A percentile compares a stretch with the other conserved stretches of the same genome.
These are phyloP conservation scores for Termitomyces sp. DNA, from an alignment of 768 basidiomycete genomes.

Conservation along the genomic window DNA sequence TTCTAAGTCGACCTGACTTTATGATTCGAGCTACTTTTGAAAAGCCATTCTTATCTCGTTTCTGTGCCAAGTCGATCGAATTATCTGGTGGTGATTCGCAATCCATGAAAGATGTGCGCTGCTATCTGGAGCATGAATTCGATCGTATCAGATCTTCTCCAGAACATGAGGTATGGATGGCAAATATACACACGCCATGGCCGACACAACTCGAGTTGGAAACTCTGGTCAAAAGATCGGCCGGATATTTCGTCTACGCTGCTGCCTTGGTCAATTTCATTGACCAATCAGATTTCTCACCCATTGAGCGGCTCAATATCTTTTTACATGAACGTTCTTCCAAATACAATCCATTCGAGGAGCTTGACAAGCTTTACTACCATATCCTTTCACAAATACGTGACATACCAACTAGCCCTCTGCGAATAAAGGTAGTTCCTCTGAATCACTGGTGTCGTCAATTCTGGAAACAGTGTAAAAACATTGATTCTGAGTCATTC, in stretches of 20 bases:
- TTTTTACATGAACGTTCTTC: neutral
- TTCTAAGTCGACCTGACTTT: conserved; percentile 3
- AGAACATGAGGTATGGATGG: neutral
- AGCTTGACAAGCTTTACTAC: neutral
- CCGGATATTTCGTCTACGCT: conserved; percentile 10
- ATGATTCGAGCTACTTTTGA: neutral
- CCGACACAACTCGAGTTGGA: neutral
- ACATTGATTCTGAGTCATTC: neutral
- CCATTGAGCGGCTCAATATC: neutral
- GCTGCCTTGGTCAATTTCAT: neutral
- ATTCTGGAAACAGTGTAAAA: neutral
- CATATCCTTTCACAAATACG: neutral
- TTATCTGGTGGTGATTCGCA: neutral
- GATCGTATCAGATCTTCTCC: neutral
- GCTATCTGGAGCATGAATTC: conserved; percentile 1
- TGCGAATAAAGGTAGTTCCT: neutral
- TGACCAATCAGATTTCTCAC: neutral
- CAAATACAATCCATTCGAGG: neutral
- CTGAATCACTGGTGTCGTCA: neutral
- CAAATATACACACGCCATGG: neutral
- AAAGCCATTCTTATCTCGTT: neutral
- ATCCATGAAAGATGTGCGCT: neutral
- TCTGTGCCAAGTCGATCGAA: neutral
- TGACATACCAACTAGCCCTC: neutral
- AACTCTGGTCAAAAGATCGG: neutral